Evolutionary conservation across 2,329 filamentous ascomycete genomes (phyloP), one percentile per base, ranked within the genome.

Genomic region (Fusarium subtropicale): DNA sequence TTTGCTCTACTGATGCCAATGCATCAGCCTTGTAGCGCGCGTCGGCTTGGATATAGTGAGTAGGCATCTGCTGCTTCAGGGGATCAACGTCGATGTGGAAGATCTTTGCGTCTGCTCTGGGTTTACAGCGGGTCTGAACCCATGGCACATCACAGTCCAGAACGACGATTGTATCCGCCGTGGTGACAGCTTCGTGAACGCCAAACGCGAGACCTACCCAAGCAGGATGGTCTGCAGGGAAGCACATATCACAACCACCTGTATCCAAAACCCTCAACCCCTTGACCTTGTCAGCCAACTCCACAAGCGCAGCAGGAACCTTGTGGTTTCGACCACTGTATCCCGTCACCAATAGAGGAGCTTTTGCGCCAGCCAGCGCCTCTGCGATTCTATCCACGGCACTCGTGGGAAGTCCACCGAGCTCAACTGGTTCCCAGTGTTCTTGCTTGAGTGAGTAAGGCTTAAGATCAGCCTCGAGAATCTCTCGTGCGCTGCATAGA

Each of bases 71-170:
- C 77, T 91, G 88, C 80, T 91, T 91, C 26, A 91, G 79, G 2
- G 89, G 88, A 69, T 91, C 89, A 48, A 89, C 82, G 69, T 91
- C 89, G 44, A 91, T 83, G 72, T 91, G 89, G 79, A 87, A 90
- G 57, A 91, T 80, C 65, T 82, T 83, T 22, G 86, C 85, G 18
- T 84, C 82, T 4, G 81, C 77, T 2, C 78, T 78, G 1, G 89
- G 89, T 68, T 83, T 83, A 78, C 87, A 89, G 18, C 89, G 88
- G 0, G 93, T 96, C n/a, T 91, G 90, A 57, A 97, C 94, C 93
- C 94, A 97, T 0, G 94, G 94, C 0, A 97, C 93, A 75, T 97
- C 94, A 68, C 93, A 97, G 78, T 97, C 92, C 26, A 97, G 76
- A 4, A 97, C 90, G 1, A 97, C 71, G 62, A 97, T 97, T 13